Evolutionary conservation across 495 filamentous ascomycete genomes (phyloP), one percentile per base, ranked within the genome.

Genomic region (Aspergillus baeticus): DNA sequence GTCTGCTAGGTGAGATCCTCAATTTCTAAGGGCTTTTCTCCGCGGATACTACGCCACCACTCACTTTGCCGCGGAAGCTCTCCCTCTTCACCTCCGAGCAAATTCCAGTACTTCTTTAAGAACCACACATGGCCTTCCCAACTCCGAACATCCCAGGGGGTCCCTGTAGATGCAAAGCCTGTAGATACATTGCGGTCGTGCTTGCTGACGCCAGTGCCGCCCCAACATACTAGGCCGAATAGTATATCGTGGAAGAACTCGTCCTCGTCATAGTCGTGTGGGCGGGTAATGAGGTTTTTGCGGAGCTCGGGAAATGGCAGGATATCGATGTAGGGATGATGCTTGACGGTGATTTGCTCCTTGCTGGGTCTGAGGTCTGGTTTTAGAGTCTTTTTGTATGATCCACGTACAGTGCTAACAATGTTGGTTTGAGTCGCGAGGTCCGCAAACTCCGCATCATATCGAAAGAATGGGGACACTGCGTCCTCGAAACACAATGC

Each of bases 71-170:
- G 61, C n/a, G 65, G 64, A 46, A 69, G 62, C 42, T 69, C 66
- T 13, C 66, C 66, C 8, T 53, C 50, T 15, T 53, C 50, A 14
- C 67, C 67, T 22, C 65, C 65, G 3, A 69, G 36, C 49, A 65
- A 51, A 42, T n/a, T n/a, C 67, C 67, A 69, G 51, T 68, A 69
- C 44, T 69, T 69, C 53, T 62, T 60, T 54, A 69, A 22, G 46
- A 69, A 69, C 64, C 65, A 68, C 42, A 8, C 54, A 26, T 49
- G 61, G 6, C 47, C 67, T 37, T 69, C 67, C 67, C 67, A 69
- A 14, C 67, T 68, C 11, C 67, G 62, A 18, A 42, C 39, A 45
- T 69, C 67, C 67, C 67, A 68, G 8, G 65, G 67, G 10, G 63
- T 63, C 20, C 67, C 67, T 10, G 55, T 62, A 20, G 67, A 66